Conservation (phyloP, 2,329 filamentous ascomycete species). For the Fusarium sp. region DNA sequence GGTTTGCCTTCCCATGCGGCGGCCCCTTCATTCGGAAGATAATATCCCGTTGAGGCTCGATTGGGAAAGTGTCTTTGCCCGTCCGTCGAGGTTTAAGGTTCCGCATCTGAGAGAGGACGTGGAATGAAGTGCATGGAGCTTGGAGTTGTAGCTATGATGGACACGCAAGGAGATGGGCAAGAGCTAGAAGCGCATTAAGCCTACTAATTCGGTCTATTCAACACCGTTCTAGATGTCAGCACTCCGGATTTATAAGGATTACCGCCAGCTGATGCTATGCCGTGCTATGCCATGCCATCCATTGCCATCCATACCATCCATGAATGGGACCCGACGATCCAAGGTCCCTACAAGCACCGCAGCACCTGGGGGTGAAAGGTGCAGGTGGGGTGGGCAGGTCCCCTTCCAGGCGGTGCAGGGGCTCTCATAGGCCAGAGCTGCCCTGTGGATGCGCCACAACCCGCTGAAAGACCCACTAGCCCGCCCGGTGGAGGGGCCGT, state of each 20-base stretch:
- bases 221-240: background rate
- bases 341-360: background rate
- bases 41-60: constrained; percentile 31
- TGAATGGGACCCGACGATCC: background rate
- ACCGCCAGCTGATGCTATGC: background rate
- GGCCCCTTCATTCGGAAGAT: constrained; percentile 26
- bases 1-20: background rate
- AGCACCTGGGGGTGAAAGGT: background rate
- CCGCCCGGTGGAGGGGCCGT: constrained; percentile 34
- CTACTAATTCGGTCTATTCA: background rate
- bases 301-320: background rate
- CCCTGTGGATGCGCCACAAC: background rate
- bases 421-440: background rate
- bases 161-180: background rate
- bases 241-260: background rate
- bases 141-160: background rate
- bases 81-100: background rate
- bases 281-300: background rate
- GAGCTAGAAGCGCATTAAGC: background rate
- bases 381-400: background rate
- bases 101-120: background rate
- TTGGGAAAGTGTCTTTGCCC: constrained; percentile 28
- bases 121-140: background rate
- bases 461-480: constrained; percentile 12
- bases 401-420: background rate